These are phyloP conservation scores for Poa pratensis DNA, from an alignment of 176 grass and related monocot genomes.

Conservation along the genomic window DNA sequence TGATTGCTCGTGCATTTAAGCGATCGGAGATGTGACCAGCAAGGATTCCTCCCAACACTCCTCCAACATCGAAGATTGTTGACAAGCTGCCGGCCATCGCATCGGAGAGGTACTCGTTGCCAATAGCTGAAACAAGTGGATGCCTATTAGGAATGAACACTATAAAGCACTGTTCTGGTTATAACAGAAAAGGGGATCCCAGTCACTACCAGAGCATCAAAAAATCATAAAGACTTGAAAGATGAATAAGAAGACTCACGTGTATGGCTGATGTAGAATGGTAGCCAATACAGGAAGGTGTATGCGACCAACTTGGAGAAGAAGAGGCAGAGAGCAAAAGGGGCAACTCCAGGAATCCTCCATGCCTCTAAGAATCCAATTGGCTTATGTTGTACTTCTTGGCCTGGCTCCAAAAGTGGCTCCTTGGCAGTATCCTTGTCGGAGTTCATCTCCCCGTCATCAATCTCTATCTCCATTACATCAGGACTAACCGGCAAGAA, in stretches of 20 bases:
- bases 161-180: background rate
- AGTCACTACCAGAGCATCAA: slow-evolving; percentile 9
- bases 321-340: slow-evolving; percentile 81
- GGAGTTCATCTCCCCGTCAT: slow-evolving; percentile 47
- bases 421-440: slow-evolving; percentile 47
- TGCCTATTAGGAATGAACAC: slow-evolving; percentile 17
- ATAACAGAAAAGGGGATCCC: background rate
- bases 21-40: slow-evolving; percentile 78
- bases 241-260: slow-evolving; percentile 50
- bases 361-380: slow-evolving; percentile 78
- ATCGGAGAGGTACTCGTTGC: slow-evolving; percentile 68
- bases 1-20: slow-evolving; percentile 75
- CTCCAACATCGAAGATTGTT: slow-evolving; percentile 82
- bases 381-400: slow-evolving; percentile 57
- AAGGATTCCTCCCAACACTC: slow-evolving; percentile 82
- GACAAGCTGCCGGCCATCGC: slow-evolving; percentile 75
- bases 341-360: slow-evolving; percentile 76
- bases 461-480: slow-evolving; percentile 52
- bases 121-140: slow-evolving; percentile 65
- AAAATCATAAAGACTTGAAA: slow-evolving; percentile 21
- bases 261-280: slow-evolving; percentile 93
- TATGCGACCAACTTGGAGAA: slow-evolving; percentile 92
- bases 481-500: slow-evolving; percentile 72
- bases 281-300: slow-evolving; percentile 94
- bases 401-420: slow-evolving; percentile 60